Evolutionary conservation across 2,329 filamentous ascomycete genomes (phyloP).

Genomic region (Penicillium concentricum): DNA sequence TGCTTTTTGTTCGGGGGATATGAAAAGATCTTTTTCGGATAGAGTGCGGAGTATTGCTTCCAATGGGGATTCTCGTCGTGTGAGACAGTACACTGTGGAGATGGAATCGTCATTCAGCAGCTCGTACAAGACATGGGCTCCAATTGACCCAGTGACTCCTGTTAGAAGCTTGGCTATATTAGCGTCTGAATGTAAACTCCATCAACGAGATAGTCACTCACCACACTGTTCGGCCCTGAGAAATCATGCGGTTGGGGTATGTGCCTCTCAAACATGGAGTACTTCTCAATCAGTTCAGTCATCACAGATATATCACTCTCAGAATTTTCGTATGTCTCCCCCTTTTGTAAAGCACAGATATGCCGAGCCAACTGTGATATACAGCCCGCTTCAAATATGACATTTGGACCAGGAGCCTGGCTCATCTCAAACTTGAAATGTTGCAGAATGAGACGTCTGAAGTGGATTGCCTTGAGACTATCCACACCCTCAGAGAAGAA

Average conservation of each 20-base stretch:
- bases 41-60: conserved; percentile 26
- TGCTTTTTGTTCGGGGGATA: conserved; percentile 22
- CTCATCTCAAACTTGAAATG: conserved; percentile 37
- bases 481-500: conserved; percentile 50
- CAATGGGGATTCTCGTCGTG: conserved; percentile 26
- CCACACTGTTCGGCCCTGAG: conserved; percentile 19
- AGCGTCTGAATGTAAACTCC: background rate
- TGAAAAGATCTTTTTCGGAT: conserved; percentile 16
- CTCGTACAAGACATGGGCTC: conserved; percentile 41
- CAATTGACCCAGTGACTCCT: conserved; percentile 47
- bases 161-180: conserved; percentile 34
- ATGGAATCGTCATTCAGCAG: conserved; percentile 39
- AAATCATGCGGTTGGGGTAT: conserved; percentile 24
- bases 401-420: conserved; percentile 36
- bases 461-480: conserved; percentile 49
- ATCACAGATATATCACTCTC: conserved; percentile 35
- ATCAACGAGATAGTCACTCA: conserved; percentile 10
- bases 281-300: conserved; percentile 48
- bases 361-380: conserved; percentile 37
- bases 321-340: conserved; percentile 1
- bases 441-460: conserved; percentile 43
- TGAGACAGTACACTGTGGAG: conserved; percentile 40
- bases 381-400: conserved; percentile 46
- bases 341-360: conserved; percentile 33
- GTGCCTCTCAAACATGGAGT: conserved; percentile 43